phyloP scores from a whole-genome alignment of 129 eudicot genomes.

The Gnaphalium uliginosum region DNA sequence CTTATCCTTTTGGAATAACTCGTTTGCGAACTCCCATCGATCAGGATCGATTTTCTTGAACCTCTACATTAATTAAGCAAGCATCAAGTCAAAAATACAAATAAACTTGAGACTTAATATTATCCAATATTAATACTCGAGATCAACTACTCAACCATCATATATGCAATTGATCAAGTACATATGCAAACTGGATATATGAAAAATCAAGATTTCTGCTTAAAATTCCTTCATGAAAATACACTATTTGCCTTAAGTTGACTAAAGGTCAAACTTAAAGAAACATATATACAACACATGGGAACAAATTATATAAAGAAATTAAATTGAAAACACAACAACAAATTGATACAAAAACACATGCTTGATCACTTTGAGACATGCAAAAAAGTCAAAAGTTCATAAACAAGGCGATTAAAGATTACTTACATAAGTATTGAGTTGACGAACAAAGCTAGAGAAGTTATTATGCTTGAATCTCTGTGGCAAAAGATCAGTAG shows the following conservation, averaged over 20 bases:
- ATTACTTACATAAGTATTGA: constrained; percentile 82
- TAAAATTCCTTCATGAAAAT: not conserved
- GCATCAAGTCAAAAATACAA: constrained; percentile 14
- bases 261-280: constrained; percentile 7
- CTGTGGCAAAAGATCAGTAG: constrained; percentile 65
- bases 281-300: not conserved
- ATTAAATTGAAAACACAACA: not conserved
- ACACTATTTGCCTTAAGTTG: not conserved
- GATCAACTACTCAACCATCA: not conserved
- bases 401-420: not conserved
- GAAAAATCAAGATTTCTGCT: not conserved
- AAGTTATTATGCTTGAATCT: constrained; percentile 87
- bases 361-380: not conserved
- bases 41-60: constrained; percentile 84
- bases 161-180: not conserved
- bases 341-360: not conserved
- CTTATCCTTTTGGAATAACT: constrained; percentile 70
- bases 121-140: constrained; percentile 1
- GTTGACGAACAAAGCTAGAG: constrained; percentile 89
- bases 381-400: not conserved
- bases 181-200: not conserved
- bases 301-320: not conserved
- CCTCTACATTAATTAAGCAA: constrained; percentile 43
- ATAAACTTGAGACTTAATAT: not conserved
- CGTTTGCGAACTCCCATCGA: constrained; percentile 86